A percentile compares a stretch with the other conserved stretches of the same genome.
Evolutionary conservation across 176 grass and related monocot genomes (phyloP).

Genomic region (Echinochloa phyllopogon): DNA sequence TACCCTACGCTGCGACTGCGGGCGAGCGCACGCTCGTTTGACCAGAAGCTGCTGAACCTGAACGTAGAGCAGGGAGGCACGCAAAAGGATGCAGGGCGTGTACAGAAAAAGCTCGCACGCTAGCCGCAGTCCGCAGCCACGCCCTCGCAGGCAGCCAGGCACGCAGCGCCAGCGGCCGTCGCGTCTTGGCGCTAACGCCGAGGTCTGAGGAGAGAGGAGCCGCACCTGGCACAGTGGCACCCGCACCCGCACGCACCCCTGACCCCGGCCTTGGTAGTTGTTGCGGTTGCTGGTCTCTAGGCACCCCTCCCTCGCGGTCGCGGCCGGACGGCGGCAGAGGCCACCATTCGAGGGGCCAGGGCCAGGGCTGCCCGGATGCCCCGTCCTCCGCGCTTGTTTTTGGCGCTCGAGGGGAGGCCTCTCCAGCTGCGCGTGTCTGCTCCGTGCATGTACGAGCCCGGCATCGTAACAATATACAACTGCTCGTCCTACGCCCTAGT

Average conservation of each 20-base stretch:
- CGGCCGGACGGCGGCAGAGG: constrained; percentile 28
- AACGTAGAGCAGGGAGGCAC: background rate
- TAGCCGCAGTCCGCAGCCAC: too few relatives aligned
- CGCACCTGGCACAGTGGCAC: too few relatives aligned
- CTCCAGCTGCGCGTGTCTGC: constrained; percentile 34
- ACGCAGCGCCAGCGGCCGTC: too few relatives aligned
- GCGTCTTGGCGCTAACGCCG: too few relatives aligned
- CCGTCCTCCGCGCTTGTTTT: too few relatives aligned
- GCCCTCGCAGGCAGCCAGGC: too few relatives aligned
- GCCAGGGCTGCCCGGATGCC: too few relatives aligned
- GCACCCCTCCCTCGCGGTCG: too few relatives aligned
- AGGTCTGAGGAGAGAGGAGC: constrained; percentile 6
- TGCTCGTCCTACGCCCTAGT: background rate
- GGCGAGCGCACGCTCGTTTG: constrained; percentile 29
- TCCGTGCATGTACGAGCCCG: constrained; percentile 41
- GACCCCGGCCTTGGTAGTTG: constrained; percentile 51
- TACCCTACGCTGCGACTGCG: background rate
- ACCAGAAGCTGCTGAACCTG: background rate
- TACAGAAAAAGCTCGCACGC: background rate
- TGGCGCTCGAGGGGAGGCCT: constrained; percentile 45
- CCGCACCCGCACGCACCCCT: constrained; percentile 25
- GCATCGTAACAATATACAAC: constrained; percentile 44
- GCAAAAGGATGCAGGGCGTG: constrained; percentile 33
- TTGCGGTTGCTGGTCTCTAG: constrained; percentile 42
- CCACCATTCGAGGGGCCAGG: constrained; percentile 36